These are phyloP conservation scores for Alisma plantagoaquatica DNA, from an alignment of 106 monocot species.

Conservation along the genomic window DNA sequence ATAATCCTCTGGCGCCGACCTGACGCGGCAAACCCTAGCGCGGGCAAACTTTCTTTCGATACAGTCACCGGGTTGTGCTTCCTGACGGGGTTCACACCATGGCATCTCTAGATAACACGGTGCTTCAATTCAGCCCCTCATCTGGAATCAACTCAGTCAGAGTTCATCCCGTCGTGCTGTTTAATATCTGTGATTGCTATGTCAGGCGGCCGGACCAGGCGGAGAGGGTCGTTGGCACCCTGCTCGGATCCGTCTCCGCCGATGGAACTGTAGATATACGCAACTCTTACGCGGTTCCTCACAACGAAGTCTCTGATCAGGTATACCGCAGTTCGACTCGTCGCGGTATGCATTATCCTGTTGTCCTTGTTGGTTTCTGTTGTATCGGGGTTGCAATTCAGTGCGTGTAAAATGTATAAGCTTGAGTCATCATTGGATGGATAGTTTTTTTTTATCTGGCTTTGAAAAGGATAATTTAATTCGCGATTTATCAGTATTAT, in stretches of 20 bases:
- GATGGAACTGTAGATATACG: conserved; percentile 53
- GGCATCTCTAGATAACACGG: conserved; percentile 17
- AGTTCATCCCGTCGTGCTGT: conserved; percentile 61
- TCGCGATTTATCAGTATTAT: no score
- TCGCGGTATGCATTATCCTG: not conserved
- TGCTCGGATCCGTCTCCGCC: conserved; percentile 48
- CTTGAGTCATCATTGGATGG: no score
- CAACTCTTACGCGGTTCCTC: conserved; percentile 71
- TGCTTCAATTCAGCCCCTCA: conserved; percentile 35
- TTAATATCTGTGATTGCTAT: conserved; percentile 72
- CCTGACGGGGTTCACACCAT: no score
- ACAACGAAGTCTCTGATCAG: conserved; percentile 58
- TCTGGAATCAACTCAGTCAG: conserved; percentile 21
- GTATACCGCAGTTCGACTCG: conserved; percentile 7
- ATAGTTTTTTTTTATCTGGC: no score
- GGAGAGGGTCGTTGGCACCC: conserved; percentile 54
- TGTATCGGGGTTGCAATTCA: no score
- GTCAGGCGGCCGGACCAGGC: conserved; percentile 70
- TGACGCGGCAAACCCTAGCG: no score
- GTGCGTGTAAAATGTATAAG: no score
- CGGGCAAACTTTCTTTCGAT: no score
- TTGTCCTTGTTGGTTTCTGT: no score
- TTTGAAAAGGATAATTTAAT: no score
- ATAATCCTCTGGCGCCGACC: no score
- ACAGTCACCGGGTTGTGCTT: no score